Percentiles rank a stretch among this genome's conserved stretches.
Conservation (phyloP, 257 asterid species). For the Solanum sparsipilum region DNA sequence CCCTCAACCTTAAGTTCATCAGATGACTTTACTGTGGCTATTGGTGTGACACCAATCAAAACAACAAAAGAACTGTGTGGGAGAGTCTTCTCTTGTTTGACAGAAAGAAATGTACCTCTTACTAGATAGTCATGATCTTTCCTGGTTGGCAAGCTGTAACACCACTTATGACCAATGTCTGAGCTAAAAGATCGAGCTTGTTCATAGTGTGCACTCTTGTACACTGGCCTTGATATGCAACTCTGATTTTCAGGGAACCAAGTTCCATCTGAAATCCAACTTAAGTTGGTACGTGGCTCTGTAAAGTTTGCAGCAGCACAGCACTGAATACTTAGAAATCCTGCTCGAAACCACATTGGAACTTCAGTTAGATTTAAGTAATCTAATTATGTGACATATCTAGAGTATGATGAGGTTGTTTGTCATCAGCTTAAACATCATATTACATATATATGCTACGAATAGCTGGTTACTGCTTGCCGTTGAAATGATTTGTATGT, state of each 20-base stretch:
- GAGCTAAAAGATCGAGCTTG: slow-evolving; percentile 28
- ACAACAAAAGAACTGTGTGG: slow-evolving; percentile 20
- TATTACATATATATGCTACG: background rate
- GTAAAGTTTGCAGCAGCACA: slow-evolving; percentile 19
- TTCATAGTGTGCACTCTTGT: slow-evolving; percentile 7
- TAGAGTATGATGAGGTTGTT: background rate
- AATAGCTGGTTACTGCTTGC: background rate
- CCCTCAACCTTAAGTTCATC: slow-evolving; percentile 22
- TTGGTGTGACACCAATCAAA: slow-evolving; percentile 29
- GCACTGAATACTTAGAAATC: slow-evolving; percentile 37
- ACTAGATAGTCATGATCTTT: slow-evolving; percentile 30
- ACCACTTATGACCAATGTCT: slow-evolving; percentile 33
- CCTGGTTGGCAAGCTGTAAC: slow-evolving; percentile 32
- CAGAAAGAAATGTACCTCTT: slow-evolving; percentile 40
- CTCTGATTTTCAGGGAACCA: slow-evolving; percentile 30
- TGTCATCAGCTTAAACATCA: background rate
- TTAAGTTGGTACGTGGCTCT: slow-evolving; percentile 19
- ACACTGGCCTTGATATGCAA: slow-evolving; percentile 23
- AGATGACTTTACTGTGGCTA: slow-evolving; percentile 23
- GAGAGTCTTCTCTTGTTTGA: slow-evolving; percentile 15
- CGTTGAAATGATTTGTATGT: background rate
- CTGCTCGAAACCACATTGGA: slow-evolving; percentile 15
- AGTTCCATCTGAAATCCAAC: slow-evolving; percentile 25
- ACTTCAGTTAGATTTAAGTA: background rate
- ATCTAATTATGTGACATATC: background rate